These are phyloP conservation scores for Phaeosphaeria sp. DNA, from an alignment of 2,329 filamentous ascomycete species.

Conservation along the genomic window DNA sequence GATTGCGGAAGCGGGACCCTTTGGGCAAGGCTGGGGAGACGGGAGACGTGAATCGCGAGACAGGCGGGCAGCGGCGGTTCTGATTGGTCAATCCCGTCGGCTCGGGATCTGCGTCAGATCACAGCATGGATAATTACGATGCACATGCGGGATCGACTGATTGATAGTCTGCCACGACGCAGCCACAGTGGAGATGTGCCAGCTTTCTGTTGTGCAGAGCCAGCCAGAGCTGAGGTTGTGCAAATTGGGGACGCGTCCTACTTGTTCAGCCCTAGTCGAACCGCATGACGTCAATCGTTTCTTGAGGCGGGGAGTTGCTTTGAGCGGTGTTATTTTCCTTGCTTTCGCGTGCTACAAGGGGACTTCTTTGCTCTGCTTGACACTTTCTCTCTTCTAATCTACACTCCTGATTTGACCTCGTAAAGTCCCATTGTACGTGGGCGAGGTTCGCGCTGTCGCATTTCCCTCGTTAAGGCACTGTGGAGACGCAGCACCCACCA, in stretches of 20 bases:
- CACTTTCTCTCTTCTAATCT: conserved; percentile 2
- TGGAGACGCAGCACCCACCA: conserved; percentile 10
- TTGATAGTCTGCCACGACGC: not conserved
- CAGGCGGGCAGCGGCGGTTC: conserved; percentile 9
- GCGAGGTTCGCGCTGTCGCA: conserved; percentile 1
- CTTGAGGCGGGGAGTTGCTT: conserved; percentile 4
- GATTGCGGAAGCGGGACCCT: conserved; percentile 8
- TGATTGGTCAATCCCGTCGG: conserved; percentile 14
- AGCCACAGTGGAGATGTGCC: conserved; percentile 23
- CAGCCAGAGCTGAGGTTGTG: conserved; percentile 9
- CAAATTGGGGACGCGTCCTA: not conserved
- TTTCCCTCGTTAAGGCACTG: conserved; percentile 8
- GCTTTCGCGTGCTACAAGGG: conserved; percentile 20
- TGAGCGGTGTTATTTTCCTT: conserved; percentile 16
- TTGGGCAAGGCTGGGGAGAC: conserved; percentile 5
- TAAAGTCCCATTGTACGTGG: conserved; percentile 12
- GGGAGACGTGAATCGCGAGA: conserved; percentile 5
- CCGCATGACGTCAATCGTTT: conserved; percentile 24
- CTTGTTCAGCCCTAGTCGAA: not conserved
- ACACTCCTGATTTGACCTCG: conserved; percentile 5
- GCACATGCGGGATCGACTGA: not conserved
- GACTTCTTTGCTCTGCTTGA: conserved; percentile 8
- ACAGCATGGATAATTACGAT: conserved; percentile 1
- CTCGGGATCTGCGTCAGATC: conserved; percentile 23
- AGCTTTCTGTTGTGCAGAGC: conserved; percentile 9